These are phyloP conservation scores for Puya raimondii DNA, from an alignment of 176 grass and related monocot species.

Conservation along the genomic window DNA sequence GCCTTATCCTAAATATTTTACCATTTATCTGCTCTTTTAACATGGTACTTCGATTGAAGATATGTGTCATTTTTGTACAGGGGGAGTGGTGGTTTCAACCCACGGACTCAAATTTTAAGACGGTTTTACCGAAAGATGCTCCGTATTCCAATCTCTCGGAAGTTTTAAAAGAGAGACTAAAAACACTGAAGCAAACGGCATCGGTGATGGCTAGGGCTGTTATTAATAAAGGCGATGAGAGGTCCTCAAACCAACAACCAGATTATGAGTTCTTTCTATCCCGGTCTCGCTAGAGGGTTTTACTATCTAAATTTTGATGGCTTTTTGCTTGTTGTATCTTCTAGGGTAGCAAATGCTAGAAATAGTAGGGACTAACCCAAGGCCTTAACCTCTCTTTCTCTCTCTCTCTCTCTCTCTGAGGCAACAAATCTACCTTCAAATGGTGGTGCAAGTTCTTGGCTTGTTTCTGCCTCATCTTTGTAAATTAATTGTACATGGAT, in stretches of 20 bases:
- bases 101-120: slow-evolving; percentile 15
- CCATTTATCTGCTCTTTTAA: too few species aligned
- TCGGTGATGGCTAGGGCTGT: slow-evolving; percentile 41
- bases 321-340: neutral
- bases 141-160: slow-evolving; percentile 1
- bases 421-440: neutral
- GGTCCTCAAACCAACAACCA: slow-evolving; percentile 34
- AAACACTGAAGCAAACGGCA: slow-evolving; percentile 35
- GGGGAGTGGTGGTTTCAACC: slow-evolving; percentile 63
- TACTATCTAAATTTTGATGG: neutral
- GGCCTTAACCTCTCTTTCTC: neutral
- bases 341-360: slow-evolving; percentile 25
- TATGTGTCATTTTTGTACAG: slow-evolving; percentile 28
- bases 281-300: slow-evolving; percentile 27
- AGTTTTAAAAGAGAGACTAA: slow-evolving; percentile 41
- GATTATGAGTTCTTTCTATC: slow-evolving; percentile 79
- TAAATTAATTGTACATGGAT: neutral
- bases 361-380: neutral
- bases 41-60: neutral
- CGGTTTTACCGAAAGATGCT: neutral
- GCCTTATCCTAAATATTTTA: too few species aligned
- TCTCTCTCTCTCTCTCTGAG: too few species aligned
- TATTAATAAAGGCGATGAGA: slow-evolving; percentile 22
- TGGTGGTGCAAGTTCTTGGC: neutral
- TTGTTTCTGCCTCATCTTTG: slow-evolving; percentile 3